Conservation (phyloP, 2,329 filamentous ascomycete species). For the Botrytis pseudocinerea region DNA sequence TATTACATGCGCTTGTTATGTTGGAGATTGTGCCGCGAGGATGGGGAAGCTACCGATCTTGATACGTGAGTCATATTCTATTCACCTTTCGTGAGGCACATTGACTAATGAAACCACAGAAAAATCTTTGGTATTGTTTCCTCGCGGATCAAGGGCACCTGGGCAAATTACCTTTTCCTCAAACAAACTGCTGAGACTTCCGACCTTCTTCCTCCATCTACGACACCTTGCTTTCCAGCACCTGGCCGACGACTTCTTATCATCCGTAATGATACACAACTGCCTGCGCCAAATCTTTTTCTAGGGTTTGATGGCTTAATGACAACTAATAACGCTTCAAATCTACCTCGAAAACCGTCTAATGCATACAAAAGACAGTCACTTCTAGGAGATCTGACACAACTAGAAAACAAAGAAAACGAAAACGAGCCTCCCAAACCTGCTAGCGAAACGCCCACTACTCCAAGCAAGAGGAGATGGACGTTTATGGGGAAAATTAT, state of each 20-base stretch:
- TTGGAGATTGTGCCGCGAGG: slow-evolving; percentile 67
- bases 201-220: slow-evolving; percentile 54
- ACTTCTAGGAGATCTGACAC: slow-evolving; percentile 27
- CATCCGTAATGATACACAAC: slow-evolving; percentile 62
- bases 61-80: slow-evolving; percentile 53
- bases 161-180: slow-evolving; percentile 63
- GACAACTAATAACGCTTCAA: slow-evolving; percentile 23
- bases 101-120: slow-evolving; percentile 44
- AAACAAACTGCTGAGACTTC: slow-evolving; percentile 56
- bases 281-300: slow-evolving; percentile 46
- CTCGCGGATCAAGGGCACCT: slow-evolving; percentile 58
- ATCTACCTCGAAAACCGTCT: slow-evolving; percentile 26
- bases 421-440: slow-evolving; percentile 28
- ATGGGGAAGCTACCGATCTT: slow-evolving; percentile 52
- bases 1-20: slow-evolving; percentile 73
- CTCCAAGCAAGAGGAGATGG: slow-evolving; percentile 57
- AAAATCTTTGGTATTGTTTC: slow-evolving; percentile 59
- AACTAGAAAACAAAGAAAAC: slow-evolving; percentile 27
- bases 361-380: slow-evolving; percentile 37
- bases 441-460: slow-evolving; percentile 27
- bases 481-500: slow-evolving; percentile 65
- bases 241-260: slow-evolving; percentile 69
- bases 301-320: slow-evolving; percentile 63
- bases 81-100: not conserved
- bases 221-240: slow-evolving; percentile 66